phyloP scores from a whole-genome alignment of 1,284 basidiomycete species.

The Irpex lacteus region DNA sequence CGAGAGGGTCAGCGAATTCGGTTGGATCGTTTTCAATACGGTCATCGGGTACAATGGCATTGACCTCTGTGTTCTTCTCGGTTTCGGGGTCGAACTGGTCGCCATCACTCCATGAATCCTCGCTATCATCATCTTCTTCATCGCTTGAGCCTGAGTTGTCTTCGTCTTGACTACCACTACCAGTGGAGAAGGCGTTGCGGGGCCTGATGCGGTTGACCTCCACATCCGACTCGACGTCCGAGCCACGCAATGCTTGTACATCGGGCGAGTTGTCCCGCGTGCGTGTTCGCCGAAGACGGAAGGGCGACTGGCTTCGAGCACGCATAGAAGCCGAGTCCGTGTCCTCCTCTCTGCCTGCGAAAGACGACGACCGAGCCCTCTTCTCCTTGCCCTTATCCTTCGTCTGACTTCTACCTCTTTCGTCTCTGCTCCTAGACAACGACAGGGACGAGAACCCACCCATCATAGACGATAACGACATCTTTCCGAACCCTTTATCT shows the following conservation, averaged over 20 bases:
- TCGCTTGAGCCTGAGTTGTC: slow-evolving; percentile 32
- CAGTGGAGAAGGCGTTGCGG: slow-evolving; percentile 28
- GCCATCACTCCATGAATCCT: slow-evolving; percentile 46
- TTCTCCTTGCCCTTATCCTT: slow-evolving; percentile 32
- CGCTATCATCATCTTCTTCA: slow-evolving; percentile 21
- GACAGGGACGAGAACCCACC: slow-evolving; percentile 60
- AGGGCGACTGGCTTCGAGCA: slow-evolving; percentile 71
- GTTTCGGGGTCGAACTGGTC: slow-evolving; percentile 78
- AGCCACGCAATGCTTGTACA: slow-evolving; percentile 70
- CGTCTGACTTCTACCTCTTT: slow-evolving; percentile 53
- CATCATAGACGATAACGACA: slow-evolving; percentile 69
- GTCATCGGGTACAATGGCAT: slow-evolving; percentile 58
- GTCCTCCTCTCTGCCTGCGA: slow-evolving; percentile 31
- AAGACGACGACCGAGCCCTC: slow-evolving; percentile 50
- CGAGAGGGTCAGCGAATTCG: slow-evolving; percentile 67
- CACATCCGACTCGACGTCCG: slow-evolving; percentile 55
- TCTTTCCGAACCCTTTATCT: slow-evolving; percentile 53
- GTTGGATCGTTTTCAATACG: slow-evolving; percentile 42
- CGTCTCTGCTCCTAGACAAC: slow-evolving; percentile 47
- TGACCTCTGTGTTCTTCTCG: slow-evolving; percentile 68
- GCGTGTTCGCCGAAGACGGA: slow-evolving; percentile 58
- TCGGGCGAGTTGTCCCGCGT: slow-evolving; percentile 67
- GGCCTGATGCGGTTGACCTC: slow-evolving; percentile 37
- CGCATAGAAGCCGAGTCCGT: slow-evolving; percentile 24
- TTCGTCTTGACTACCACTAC: slow-evolving; percentile 31